phyloP scores from a whole-genome alignment of 805 yeast genomes.

The Maudiozyma serrabonitensis region DNA sequence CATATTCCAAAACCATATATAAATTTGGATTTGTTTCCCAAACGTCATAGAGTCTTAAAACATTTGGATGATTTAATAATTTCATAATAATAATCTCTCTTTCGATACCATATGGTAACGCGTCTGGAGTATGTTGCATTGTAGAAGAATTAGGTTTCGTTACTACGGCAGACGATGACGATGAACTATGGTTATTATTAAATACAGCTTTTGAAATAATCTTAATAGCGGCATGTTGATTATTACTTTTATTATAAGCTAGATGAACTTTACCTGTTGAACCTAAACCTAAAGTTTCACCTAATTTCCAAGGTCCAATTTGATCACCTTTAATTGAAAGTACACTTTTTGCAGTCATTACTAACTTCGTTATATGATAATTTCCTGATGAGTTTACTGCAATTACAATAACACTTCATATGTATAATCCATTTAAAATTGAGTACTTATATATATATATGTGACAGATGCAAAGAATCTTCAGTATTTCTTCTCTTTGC shows the following conservation, averaged over 20 bases:
- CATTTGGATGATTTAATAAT: conserved; percentile 66
- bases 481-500: too few species aligned
- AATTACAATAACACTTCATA: too few species aligned
- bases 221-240: conserved; percentile 91
- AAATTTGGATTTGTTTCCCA: conserved; percentile 80
- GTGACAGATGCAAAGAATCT: too few species aligned
- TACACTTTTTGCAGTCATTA: conserved; percentile 5
- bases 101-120: conserved; percentile 75
- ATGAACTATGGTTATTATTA: conserved; percentile 26
- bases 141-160: conserved; percentile 13
- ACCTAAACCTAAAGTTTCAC: conserved; percentile 92
- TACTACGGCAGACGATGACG: too few species aligned
- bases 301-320: conserved; percentile 94
- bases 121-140: conserved; percentile 40
- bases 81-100: conserved; percentile 82
- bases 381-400: too few species aligned
- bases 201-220: conserved; percentile 83
- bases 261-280: conserved; percentile 90
- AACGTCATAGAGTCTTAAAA: conserved; percentile 70
- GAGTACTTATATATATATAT: not conserved
- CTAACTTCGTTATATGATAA: too few species aligned
- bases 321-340: conserved; percentile 32
- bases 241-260: conserved; percentile 77
- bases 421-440: too few species aligned
- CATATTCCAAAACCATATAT: conserved; percentile 85